These are phyloP conservation scores for Actinomortierella wolfii DNA, from an alignment of 371 early-diverging fungal species.

Conservation along the genomic window DNA sequence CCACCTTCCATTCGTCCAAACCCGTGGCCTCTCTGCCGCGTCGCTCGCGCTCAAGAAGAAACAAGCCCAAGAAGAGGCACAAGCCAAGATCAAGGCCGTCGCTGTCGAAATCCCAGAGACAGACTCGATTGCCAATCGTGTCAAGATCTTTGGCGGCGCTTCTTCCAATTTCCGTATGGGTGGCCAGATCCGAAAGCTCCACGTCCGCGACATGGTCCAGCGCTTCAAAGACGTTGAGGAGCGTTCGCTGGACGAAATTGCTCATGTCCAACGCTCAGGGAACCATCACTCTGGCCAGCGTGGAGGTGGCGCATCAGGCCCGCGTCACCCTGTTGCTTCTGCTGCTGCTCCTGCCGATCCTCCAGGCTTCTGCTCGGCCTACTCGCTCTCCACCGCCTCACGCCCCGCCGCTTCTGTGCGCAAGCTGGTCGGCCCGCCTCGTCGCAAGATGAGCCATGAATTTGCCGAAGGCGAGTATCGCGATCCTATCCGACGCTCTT, in stretches of 20 bases:
- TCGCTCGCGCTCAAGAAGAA: slow-evolving; percentile 32
- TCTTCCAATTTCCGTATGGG: not conserved
- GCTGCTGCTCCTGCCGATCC: slow-evolving; percentile 9
- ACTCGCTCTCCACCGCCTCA: slow-evolving; percentile 25
- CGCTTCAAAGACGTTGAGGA: slow-evolving; percentile 32
- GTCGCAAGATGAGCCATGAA: slow-evolving; percentile 42
- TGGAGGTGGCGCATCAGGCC: too few relatives aligned
- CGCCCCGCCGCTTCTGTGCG: not conserved
- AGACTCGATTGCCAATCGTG: slow-evolving; percentile 32
- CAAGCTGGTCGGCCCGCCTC: slow-evolving; percentile 2
- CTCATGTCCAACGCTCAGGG: slow-evolving; percentile 32
- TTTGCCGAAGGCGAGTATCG: slow-evolving; percentile 25
- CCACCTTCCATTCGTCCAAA: slow-evolving; percentile 6
- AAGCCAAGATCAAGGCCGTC: slow-evolving; percentile 19
- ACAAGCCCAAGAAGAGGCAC: slow-evolving; percentile 26
- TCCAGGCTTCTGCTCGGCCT: slow-evolving; percentile 22
- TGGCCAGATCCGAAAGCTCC: slow-evolving; percentile 1
- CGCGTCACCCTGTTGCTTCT: too few relatives aligned
- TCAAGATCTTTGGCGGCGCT: slow-evolving; percentile 36
- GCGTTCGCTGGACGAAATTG: slow-evolving; percentile 19
- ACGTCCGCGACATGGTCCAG: slow-evolving; percentile 34
- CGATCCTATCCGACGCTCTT: slow-evolving; percentile 1
- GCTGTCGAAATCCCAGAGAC: slow-evolving; percentile 34
- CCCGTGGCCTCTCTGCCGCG: slow-evolving; percentile 25
- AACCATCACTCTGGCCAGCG: too few relatives aligned